Evolutionary conservation across 345 rosid genomes (phyloP).

Genomic region (Atalantia buxifolia): DNA sequence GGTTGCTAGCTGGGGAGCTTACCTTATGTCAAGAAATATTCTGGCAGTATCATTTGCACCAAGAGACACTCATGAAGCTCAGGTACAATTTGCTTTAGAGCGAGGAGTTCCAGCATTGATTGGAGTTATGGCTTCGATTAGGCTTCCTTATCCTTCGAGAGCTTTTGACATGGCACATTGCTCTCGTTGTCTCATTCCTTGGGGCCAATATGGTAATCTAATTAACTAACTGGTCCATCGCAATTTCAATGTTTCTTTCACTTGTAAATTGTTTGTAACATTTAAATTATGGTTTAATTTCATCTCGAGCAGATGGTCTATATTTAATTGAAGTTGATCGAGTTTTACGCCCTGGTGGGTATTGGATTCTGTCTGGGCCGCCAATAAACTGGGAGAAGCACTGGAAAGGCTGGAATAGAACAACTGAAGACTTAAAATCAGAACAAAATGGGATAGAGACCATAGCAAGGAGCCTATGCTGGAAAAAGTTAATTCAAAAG

Average conservation of each 20-base stretch:
- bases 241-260: not conserved
- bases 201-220: slow-evolving; percentile 64
- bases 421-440: slow-evolving; percentile 49
- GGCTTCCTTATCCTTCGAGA: slow-evolving; percentile 86
- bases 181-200: slow-evolving; percentile 95
- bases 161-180: slow-evolving; percentile 98
- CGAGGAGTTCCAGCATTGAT: slow-evolving; percentile 91
- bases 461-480: slow-evolving; percentile 69
- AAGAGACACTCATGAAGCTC: slow-evolving; percentile 91
- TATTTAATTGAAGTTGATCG: slow-evolving; percentile 85
- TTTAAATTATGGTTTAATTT: not conserved
- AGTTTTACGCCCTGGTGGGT: slow-evolving; percentile 84
- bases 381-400: slow-evolving; percentile 83
- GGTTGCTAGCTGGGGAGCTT: slow-evolving; percentile 99
- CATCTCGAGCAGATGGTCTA: slow-evolving; percentile 52
- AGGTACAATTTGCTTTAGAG: slow-evolving; percentile 91
- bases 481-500: slow-evolving; percentile 71
- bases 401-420: slow-evolving; percentile 84
- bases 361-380: slow-evolving; percentile 93
- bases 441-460: slow-evolving; percentile 61
- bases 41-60: slow-evolving; percentile 89
- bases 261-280: not conserved
- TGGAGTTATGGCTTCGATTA: slow-evolving; percentile 81
- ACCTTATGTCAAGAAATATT: slow-evolving; percentile 69
- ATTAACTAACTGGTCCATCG: not conserved